phyloP scores from a whole-genome alignment of 108 stramenopile species.

The Nitzschia sp. region DNA sequence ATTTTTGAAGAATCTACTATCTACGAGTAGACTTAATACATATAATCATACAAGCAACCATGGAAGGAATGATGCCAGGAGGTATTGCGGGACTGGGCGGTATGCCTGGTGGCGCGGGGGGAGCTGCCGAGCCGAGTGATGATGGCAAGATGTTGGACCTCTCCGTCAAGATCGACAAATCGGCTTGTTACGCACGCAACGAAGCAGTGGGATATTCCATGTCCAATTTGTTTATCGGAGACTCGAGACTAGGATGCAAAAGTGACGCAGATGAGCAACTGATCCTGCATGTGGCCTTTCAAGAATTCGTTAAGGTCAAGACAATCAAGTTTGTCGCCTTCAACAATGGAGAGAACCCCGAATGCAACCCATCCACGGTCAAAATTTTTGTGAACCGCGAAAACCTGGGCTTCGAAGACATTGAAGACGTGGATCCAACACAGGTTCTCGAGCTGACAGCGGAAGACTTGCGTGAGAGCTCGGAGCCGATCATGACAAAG shows the following conservation, averaged over 20 bases:
- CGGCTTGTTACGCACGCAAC: slow-evolving; percentile 72
- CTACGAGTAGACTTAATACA: not conserved
- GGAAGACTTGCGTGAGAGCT: slow-evolving; percentile 64
- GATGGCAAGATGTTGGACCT: slow-evolving; percentile 67
- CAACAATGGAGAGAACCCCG: slow-evolving; percentile 72
- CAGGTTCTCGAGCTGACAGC: slow-evolving; percentile 70
- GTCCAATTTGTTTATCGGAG: slow-evolving; percentile 87
- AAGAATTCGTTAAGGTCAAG: slow-evolving; percentile 84
- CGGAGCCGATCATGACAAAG: slow-evolving; percentile 57
- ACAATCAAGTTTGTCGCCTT: slow-evolving; percentile 81
- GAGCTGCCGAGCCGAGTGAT: slow-evolving; percentile 38
- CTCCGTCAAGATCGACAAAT: slow-evolving; percentile 53
- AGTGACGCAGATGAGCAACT: slow-evolving; percentile 90
- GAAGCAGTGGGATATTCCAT: slow-evolving; percentile 70
- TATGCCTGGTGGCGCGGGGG: not conserved
- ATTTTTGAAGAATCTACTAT: too few relatives aligned
- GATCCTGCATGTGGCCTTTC: slow-evolving; percentile 82
- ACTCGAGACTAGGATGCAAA: slow-evolving; percentile 76
- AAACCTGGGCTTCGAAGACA: slow-evolving; percentile 87
- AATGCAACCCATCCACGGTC: slow-evolving; percentile 66
- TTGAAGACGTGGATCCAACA: slow-evolving; percentile 86
- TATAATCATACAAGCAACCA: not conserved
- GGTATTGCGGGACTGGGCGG: slow-evolving; percentile 10
- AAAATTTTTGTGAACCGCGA: slow-evolving; percentile 77
- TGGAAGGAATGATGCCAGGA: slow-evolving; percentile 20